Base-by-base conservation (phyloP, 306 rosid genomes). In the Oxytropis ochrocephala region DNA sequence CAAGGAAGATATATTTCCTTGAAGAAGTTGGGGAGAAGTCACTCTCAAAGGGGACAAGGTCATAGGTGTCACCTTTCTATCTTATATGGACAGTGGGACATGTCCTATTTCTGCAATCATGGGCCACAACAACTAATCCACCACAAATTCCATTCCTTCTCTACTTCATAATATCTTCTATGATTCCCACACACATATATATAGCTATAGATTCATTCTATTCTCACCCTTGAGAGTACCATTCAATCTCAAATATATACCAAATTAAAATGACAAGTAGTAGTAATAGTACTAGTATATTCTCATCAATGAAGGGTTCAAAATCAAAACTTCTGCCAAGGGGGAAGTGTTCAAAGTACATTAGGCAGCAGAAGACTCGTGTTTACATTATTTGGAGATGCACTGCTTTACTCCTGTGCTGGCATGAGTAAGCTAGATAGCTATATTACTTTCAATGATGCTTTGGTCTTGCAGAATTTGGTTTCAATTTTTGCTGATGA, bases 321-420 rank as follows among this genome's bases (percentile, higher is more conserved):
- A 21, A 14, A 21, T 53, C 83, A 17, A 93, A 88, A 89, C 9
- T 74, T 46, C 46, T 85, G 11, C 67, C 90, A 64, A 79, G 86
- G 91, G 81, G 80, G 4, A 47, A 85, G 42, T 84, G 98, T 69
- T 92, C 91, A 5, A 92, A 83, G 80, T 85, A 85, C 59, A 62
- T 88, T 19, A 69, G 88, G 64, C 89, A 88, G 74, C 96, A 85
- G 33, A 77, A 87, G 70, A 89, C 96, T 0, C 69, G 98, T 73
- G 88, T 93, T 78, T 93, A 93, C 79, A 86, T 93, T 65, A 85
- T 90, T 11, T 90, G 98, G 98, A 93, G 96, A 68, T 93, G 98
- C 80, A 83, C 85, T 42, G 84, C 90, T 8, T 69, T 85, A 71
- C 97, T 90, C 69, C 80, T 93, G 7, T 88, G 91, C 54, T 88